phyloP scores from a whole-genome alignment of 2,329 filamentous ascomycete species.

The Mollisiaceae sp. region DNA sequence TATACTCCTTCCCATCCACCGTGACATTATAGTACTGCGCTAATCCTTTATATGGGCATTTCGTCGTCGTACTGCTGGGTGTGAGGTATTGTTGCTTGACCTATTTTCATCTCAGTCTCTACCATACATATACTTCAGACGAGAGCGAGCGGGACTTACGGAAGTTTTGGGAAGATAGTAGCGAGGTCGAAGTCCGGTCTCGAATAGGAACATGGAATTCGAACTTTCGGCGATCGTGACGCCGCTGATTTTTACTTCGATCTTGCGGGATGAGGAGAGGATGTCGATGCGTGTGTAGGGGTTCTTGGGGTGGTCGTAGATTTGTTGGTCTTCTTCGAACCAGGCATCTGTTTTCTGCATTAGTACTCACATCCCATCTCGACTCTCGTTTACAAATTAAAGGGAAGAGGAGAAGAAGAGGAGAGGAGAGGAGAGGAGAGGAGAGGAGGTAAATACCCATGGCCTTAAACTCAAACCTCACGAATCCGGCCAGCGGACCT shows the following conservation, averaged over 20 bases:
- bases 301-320: constrained; percentile 69
- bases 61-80: constrained; percentile 55
- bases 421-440: not conserved
- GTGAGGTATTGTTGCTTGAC: constrained; percentile 3
- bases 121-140: constrained; percentile 21
- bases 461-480: not conserved
- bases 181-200: constrained; percentile 62
- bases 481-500: not conserved
- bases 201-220: constrained; percentile 58
- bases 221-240: constrained; percentile 51
- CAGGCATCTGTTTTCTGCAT: constrained; percentile 39
- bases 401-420: not conserved
- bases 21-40: constrained; percentile 61
- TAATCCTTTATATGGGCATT: constrained; percentile 71
- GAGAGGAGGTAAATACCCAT: not conserved
- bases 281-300: constrained; percentile 70
- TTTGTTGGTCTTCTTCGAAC: constrained; percentile 64
- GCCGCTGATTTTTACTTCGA: constrained; percentile 56
- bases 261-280: constrained; percentile 56
- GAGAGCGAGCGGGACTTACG: constrained; percentile 14
- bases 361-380: not conserved
- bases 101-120: constrained; percentile 45
- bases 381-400: not conserved
- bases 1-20: constrained; percentile 49
- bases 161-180: constrained; percentile 52